phyloP scores from a whole-genome alignment of 2,329 filamentous ascomycete genomes.

The Xenoacremonium recifei region DNA sequence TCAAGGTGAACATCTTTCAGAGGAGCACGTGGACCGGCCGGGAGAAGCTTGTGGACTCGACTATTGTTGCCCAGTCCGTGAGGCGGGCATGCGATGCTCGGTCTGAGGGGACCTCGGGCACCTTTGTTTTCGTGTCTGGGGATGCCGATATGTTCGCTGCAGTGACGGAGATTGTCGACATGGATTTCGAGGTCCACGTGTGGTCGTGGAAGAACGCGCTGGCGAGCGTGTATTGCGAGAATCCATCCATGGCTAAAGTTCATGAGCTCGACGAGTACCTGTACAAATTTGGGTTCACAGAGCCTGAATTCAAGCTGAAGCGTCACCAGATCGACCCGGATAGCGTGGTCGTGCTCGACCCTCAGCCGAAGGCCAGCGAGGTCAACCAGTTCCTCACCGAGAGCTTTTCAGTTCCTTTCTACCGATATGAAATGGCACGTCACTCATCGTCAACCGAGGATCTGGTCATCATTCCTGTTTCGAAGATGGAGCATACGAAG shows the following conservation, averaged over 20 bases:
- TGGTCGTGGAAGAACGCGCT: not conserved
- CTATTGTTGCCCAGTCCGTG: conserved; percentile 3
- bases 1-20: conserved; percentile 2
- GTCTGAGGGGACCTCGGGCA: not conserved
- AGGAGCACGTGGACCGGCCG: conserved; percentile 5
- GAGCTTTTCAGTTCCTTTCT: no score
- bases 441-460: not conserved
- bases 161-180: not conserved
- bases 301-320: conserved; percentile 2
- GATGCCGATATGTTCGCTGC: not conserved
- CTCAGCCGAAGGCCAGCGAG: conserved; percentile 1
- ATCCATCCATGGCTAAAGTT: not conserved
- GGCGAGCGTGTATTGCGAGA: not conserved
- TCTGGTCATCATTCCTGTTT: not conserved
- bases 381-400: not conserved
- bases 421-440: not conserved
- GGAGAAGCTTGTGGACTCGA: conserved; percentile 4
- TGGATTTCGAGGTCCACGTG: not conserved
- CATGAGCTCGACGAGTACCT: conserved; percentile 3
- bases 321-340: conserved; percentile 2
- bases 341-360: conserved; percentile 5
- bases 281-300: conserved; percentile 2
- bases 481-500: not conserved
- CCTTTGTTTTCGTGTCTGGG: not conserved
- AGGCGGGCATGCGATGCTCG: not conserved